These are phyloP conservation scores for Zopfia rhizophila DNA, from an alignment of 2,329 filamentous ascomycete genomes.

Conservation along the genomic window DNA sequence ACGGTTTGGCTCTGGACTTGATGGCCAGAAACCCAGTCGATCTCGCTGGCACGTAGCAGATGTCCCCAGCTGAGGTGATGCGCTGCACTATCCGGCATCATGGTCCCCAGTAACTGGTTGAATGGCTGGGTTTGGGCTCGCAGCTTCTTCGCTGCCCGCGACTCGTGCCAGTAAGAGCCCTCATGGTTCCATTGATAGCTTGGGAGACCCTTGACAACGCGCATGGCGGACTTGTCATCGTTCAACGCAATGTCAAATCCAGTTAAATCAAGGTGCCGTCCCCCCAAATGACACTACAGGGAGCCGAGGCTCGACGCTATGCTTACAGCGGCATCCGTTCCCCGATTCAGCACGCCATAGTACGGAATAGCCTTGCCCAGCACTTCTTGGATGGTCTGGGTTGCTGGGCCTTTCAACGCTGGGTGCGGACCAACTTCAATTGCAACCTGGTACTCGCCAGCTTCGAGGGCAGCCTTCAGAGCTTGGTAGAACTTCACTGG, in stretches of 20 bases:
- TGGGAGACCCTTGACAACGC: constrained; percentile 25
- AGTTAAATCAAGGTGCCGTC: constrained; percentile 22
- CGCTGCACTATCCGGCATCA: neutral
- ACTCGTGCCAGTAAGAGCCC: constrained; percentile 27
- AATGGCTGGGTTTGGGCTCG: neutral
- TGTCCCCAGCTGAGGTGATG: constrained; percentile 9
- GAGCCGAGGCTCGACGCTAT: constrained; percentile 21
- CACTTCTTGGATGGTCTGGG: constrained; percentile 43
- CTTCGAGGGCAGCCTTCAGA: constrained; percentile 32
- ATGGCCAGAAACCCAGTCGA: constrained; percentile 3
- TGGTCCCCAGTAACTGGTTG: constrained; percentile 11
- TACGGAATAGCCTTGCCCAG: constrained; percentile 23
- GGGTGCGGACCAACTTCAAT: constrained; percentile 61
- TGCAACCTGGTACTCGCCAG: constrained; percentile 42
- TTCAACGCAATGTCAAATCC: constrained; percentile 19
- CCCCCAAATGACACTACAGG: neutral
- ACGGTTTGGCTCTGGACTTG: constrained; percentile 39
- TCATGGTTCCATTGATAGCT: constrained; percentile 39
- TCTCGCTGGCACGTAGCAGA: constrained; percentile 5
- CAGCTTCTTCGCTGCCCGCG: neutral
- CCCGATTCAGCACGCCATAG: constrained; percentile 31
- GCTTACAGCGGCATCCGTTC: constrained; percentile 30
- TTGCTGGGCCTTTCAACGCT: constrained; percentile 55
- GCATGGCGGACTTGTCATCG: neutral
- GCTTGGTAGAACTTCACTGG: constrained; percentile 59